A percentile compares a stretch with the other conserved stretches of the same genome.
These are phyloP conservation scores for Closterium sp. DNA, from an alignment of 139 green algal species.

Conservation along the genomic window DNA sequence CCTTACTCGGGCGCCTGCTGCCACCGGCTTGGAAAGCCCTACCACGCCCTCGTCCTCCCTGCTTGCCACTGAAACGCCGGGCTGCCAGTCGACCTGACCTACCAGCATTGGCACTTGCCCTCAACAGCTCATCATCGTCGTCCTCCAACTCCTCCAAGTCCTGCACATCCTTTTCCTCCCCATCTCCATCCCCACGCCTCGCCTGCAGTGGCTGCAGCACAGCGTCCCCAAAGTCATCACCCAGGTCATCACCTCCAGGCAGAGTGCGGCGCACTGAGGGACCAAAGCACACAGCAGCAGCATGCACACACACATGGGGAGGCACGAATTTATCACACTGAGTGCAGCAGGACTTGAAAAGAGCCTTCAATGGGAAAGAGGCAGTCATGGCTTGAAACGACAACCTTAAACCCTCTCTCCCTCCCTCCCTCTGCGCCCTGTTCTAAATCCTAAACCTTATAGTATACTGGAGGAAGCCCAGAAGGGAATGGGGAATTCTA, in stretches of 20 bases:
- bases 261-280: not conserved
- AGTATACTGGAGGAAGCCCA: not conserved
- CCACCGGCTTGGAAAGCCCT: not conserved
- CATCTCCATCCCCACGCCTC: not conserved
- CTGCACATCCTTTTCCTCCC: not conserved
- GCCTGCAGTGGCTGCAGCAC: not conserved
- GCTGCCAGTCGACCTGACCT: not conserved
- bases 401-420: not conserved
- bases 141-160: not conserved
- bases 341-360: too few relatives aligned
- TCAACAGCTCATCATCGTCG: not conserved
- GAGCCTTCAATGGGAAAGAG: too few relatives aligned
- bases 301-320: too few relatives aligned
- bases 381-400: not conserved
- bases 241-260: not conserved
- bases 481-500: not conserved
- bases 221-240: not conserved
- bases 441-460: too few relatives aligned
- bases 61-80: not conserved
- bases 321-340: too few relatives aligned
- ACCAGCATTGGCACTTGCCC: not conserved
- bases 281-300: not conserved
- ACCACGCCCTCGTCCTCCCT: not conserved
- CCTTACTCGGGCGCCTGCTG: not conserved
- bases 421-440: too few relatives aligned